Percentiles rank a stretch among this genome's conserved stretches.
Evolutionary conservation across 257 asterid species (phyloP).

Genomic region (Rehmannia glutinosa): DNA sequence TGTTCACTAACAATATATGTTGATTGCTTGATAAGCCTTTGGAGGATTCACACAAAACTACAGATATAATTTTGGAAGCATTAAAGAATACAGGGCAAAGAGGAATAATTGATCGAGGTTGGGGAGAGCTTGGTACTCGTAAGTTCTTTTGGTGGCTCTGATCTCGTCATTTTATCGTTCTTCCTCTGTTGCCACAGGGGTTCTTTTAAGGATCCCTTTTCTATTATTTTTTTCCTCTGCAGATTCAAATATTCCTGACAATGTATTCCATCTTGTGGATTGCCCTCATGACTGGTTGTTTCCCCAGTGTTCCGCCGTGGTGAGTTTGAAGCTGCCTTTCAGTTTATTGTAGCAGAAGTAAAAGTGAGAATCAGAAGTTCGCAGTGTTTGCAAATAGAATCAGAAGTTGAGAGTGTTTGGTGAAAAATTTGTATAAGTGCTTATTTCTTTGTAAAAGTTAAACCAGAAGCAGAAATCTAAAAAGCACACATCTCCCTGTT

Average conservation of each 20-base stretch:
- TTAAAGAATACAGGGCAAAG: conserved; percentile 80
- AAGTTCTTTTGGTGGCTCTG: conserved; percentile 32
- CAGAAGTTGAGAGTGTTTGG: not conserved
- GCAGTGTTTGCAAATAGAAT: too few species aligned
- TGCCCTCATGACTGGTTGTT: conserved; percentile 99
- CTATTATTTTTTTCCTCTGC: conserved; percentile 15
- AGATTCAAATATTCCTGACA: conserved; percentile 72
- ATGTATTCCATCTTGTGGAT: conserved; percentile 70
- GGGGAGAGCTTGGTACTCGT: conserved; percentile 98
- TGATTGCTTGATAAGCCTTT: conserved; percentile 60
- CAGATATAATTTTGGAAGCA: conserved; percentile 75
- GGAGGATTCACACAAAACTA: conserved; percentile 77
- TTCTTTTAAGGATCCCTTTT: not conserved
- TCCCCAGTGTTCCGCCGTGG: conserved; percentile 97
- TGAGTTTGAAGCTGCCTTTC: conserved; percentile 36
- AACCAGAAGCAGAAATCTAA: too few species aligned
- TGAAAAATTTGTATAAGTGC: too few species aligned
- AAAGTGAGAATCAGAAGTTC: too few species aligned
- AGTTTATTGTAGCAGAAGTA: not conserved
- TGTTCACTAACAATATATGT: conserved; percentile 6
- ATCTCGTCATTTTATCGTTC: not conserved
- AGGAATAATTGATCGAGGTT: conserved; percentile 96
- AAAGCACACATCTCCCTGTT: too few species aligned
- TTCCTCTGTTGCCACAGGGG: too few species aligned
- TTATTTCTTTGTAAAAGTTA: too few species aligned